Base-by-base conservation (phyloP, 2,329 filamentous ascomycete genomes). In the Endocalyx cinctus region DNA sequence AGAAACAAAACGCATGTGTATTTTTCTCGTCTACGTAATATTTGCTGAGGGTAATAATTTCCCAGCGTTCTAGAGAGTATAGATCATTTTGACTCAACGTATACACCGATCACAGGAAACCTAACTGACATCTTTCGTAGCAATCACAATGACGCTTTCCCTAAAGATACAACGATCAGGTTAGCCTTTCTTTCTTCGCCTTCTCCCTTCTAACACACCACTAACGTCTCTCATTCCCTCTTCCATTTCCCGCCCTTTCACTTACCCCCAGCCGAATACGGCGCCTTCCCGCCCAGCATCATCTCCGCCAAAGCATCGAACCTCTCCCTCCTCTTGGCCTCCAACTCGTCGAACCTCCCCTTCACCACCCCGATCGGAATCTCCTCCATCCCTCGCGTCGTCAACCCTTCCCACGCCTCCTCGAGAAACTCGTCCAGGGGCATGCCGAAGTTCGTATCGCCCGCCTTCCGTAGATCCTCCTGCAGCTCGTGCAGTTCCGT, bases 401-500 rank as follows among this genome's bases (percentile, higher is more conserved):
- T 45, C 3, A 58, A 65, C 3, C 48, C 43, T 4, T 49, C 43
- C 58, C 65, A 76, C 5, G 65, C 63, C 42, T 66, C 62, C 1
- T 72, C 58, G 2, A 55, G 58, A 42, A 69, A 77, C 17, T 62
- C 51, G 1, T 16, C 52, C 22, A 66, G 42, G 1, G 59, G 52
- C 42, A 64, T 63, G 0, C 63, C 63, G 28, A 64, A 55, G 25
- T 52, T 29, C 11, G 41, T 51, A 35, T 50, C 36, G 0, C 62
- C 61, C 13, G 41, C 39, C 5, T 41, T 49, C 4, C 56, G 54
- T 12, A 64, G 50, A 35, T 63, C 59, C 6, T 39, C 36, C 44
- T 66, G 62, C 27, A 54, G 51, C 35, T 48, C 60, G 44, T 75
- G 72, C 25, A 77, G 47, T 51, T 75, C 72, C 3, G 70, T 70